A percentile compares a stretch with the other conserved stretches of the same genome.
Conservation (phyloP, 2,329 filamentous ascomycete genomes). For the Amesomyces nigricolor region DNA sequence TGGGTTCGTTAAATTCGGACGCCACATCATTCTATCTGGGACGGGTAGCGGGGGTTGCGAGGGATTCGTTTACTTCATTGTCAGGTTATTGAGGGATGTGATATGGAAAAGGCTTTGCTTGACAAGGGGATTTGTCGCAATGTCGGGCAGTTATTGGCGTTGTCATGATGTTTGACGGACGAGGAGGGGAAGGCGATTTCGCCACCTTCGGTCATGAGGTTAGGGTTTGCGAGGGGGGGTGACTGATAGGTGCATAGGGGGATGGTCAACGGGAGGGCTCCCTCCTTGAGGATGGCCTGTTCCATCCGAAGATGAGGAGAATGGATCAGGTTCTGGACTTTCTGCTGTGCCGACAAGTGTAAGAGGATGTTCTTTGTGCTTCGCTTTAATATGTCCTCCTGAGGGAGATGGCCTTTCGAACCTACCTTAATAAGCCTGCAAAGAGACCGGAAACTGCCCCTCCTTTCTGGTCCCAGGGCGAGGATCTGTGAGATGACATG, state of each 20-base stretch:
- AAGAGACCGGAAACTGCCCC: no score
- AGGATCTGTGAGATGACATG: no score
- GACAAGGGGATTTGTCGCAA: background rate
- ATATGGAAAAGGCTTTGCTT: background rate
- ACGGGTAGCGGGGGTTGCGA: background rate
- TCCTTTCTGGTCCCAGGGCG: no score
- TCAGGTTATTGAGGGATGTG: background rate
- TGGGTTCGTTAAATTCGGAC: background rate
- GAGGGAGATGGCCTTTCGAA: no score
- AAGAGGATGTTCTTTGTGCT: no score
- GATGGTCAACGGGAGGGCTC: background rate
- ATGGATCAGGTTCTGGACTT: no score
- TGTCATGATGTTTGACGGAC: background rate
- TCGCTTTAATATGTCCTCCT: no score
- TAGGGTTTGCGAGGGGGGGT: no score
- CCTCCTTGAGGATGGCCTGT: background rate
- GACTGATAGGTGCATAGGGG: no score
- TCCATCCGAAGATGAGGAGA: no score
- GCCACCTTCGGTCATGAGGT: background rate
- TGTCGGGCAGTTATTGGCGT: background rate
- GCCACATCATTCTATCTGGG: background rate
- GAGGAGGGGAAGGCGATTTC: background rate
- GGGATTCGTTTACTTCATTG: background rate
- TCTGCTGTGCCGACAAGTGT: no score
- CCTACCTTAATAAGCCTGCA: no score